Base-by-base conservation (phyloP, 2,329 filamentous ascomycete genomes). In the Helotiales sp. region DNA sequence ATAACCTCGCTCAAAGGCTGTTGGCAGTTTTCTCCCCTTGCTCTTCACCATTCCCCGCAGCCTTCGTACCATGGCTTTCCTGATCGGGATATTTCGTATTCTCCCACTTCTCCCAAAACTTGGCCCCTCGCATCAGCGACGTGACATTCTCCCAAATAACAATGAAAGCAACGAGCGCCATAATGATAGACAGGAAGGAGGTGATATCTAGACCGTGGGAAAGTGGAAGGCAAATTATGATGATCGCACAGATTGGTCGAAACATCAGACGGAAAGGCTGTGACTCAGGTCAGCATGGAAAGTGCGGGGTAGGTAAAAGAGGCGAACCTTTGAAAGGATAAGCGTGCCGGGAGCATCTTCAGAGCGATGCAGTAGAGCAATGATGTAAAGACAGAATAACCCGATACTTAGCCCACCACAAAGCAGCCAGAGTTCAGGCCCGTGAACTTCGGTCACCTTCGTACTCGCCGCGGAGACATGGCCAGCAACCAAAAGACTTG, bases 371-470 rank as follows among this genome's bases (percentile, higher is more conserved):
- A 83, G 71, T 71, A 83, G 75, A 7, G 79, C 80, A 62, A 81
- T 80, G 0, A 78, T 61, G 77, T 80, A 81, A 6, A 84, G 75
- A 64, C 81, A 83, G 54, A 83, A 75, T 75, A 83, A 75, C 17
- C 82, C 82, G 1, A 81, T 75, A 1, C 81, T 82, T 0, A 84
- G 77, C 1, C 82, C 82, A 32, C 80, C 82, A 20, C 82, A 82
- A 0, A 84, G 77, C 3, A 84, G 75, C 82, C 82, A 84, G n/a
- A 80, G 77, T 69, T 84, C 79, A 0, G 80, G 78, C 2, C 79
- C 74, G 37, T 81, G 80, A 60, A 83, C 79, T 20, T 80, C 74
- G 0, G 81, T 73, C 8, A 60, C 52, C 37, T 74, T 73, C 0
- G 80, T 79, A 45, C 80, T 82, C 1, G 78, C 72, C 6, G 82